A percentile compares a stretch with the other conserved stretches of the same genome.
Evolutionary conservation across 176 grass and related monocot genomes (phyloP).

Genomic region (Avena insularis): DNA sequence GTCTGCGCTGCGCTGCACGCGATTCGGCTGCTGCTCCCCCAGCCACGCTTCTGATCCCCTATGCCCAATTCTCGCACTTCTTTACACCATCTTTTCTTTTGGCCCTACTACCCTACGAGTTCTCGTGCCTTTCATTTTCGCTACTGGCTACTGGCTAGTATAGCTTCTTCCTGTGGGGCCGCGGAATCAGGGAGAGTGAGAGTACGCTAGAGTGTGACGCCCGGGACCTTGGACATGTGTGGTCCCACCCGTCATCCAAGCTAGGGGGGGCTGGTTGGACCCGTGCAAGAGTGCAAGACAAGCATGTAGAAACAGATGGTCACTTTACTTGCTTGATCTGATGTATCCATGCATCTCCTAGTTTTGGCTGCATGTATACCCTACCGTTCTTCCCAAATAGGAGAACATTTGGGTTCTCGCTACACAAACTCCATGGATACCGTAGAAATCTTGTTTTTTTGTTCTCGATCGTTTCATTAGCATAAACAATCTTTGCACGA

Average conservation of each 20-base stretch:
- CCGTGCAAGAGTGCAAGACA: not conserved
- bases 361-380: not conserved
- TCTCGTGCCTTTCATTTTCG: not conserved
- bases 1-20: not conserved
- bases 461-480: not conserved
- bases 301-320: constrained; percentile 5
- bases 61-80: not conserved
- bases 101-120: not conserved
- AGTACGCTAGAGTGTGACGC: not conserved
- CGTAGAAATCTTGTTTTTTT: not conserved
- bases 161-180: not conserved
- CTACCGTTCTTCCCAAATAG: not conserved
- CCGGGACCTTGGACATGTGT: not conserved
- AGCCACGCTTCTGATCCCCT: not conserved
- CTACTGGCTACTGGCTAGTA: no score
- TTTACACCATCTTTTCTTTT: not conserved
- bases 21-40: constrained; percentile 2
- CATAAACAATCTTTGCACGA: no score
- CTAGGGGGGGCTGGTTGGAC: not conserved
- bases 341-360: not conserved
- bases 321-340: constrained; percentile 15
- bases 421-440: not conserved
- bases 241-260: not conserved
- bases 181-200: not conserved
- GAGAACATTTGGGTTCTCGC: not conserved